phyloP scores from a whole-genome alignment of 805 yeast genomes.

The Wickerhamiella australiensis region DNA sequence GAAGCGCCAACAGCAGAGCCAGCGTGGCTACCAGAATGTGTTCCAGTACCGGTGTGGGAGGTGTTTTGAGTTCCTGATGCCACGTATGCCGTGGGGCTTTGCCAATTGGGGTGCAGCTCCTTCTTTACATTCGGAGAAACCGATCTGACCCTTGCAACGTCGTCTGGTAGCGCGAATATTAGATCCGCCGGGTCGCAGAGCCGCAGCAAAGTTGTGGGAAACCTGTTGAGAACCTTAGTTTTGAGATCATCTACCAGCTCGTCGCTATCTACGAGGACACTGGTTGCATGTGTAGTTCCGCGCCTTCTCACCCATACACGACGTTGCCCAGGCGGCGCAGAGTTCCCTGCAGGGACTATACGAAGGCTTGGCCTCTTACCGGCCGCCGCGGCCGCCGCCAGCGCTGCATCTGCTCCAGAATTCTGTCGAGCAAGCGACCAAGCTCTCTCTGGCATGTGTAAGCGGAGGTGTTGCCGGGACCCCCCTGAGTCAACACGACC shows the following conservation, averaged over 20 bases:
- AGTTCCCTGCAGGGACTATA: slow-evolving; percentile 1
- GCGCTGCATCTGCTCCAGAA: slow-evolving; percentile 9
- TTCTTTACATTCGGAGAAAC: neutral
- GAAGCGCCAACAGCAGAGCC: neutral
- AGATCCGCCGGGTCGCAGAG: slow-evolving; percentile 59
- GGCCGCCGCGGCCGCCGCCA: slow-evolving; percentile 10
- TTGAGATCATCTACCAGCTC: slow-evolving; percentile 75
- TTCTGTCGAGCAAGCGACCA: slow-evolving; percentile 9
- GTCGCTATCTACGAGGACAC: slow-evolving; percentile 44
- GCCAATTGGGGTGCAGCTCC: neutral
- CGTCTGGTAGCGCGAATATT: slow-evolving; percentile 20
- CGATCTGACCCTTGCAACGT: neutral
- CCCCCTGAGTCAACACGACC: too few relatives aligned
- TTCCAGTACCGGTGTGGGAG: too few relatives aligned
- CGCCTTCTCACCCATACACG: slow-evolving; percentile 30
- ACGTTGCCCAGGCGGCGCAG: slow-evolving; percentile 15
- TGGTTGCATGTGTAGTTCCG: slow-evolving; percentile 43
- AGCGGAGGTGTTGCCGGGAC: neutral
- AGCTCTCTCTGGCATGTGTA: slow-evolving; percentile 8
- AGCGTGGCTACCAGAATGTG: neutral
- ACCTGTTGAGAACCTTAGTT: slow-evolving; percentile 46
- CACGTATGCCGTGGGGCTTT: neutral
- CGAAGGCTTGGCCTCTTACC: slow-evolving; percentile 3
- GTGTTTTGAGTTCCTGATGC: too few relatives aligned
- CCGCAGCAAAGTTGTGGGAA: slow-evolving; percentile 53